Base-by-base conservation (phyloP, 495 filamentous ascomycete genomes). In the Penicillium simplicissimum region DNA sequence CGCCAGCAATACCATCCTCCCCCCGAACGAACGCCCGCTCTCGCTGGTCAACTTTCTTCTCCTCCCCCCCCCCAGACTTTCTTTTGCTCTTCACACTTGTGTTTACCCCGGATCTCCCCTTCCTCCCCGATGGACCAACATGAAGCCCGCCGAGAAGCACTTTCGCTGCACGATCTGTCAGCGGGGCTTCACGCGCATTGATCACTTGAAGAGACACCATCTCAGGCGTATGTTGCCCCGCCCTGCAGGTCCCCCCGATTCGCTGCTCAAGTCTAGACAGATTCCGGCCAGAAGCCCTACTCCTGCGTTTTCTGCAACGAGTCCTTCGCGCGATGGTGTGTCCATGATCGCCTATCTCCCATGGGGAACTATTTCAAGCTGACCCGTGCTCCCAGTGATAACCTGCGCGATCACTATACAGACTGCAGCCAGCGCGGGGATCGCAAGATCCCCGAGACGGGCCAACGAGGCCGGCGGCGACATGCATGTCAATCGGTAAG, bases 121-220 rank as follows among this genome's bases (percentile, higher is more conserved):
- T 72, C 71, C 71, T 77, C 71, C 71, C 73, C 75, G 71, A 76
- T 79, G 75, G 69, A 62, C 65, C 66, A 77, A 48, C 58, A 76
- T 78, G 78, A 78, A 76, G 70, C 64, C 73, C 47, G 58, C 72
- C 53, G 73, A 75, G 62, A 79, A 81, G 65, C 77, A 79, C 59
- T 81, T 79, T 62, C 72, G 76, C 66, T 81, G 78, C 58, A 73
- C 72, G 14, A 62, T 79, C 64, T 81, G 78, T 63, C 75, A 79
- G 72, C 77, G 78, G 58, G 73, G 71, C 53, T 81, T 81, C 67
- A 79, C 78, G 28, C 77, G 78, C 60, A 77, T 79, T 70, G 78
- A 81, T 65, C 78, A 81, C 64, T 68, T 81, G 37, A 81, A 81
- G 61, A 67, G 78, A 57, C 78, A 81, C 59, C 76, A 81, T 63